Evolutionary conservation across 139 green algal genomes (phyloP).

Genomic region (Tetradesmus obliquus): DNA sequence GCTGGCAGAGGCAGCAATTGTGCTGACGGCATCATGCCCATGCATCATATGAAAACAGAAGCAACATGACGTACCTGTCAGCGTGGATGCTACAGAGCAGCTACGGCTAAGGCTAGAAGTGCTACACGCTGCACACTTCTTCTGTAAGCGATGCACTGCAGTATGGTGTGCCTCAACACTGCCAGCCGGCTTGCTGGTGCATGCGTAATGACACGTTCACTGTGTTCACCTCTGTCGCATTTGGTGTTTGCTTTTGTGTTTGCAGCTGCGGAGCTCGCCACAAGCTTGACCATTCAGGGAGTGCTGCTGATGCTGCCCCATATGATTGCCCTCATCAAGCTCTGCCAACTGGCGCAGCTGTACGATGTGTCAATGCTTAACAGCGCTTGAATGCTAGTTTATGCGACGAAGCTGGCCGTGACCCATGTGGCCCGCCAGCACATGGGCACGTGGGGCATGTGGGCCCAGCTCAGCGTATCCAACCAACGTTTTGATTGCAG

Average conservation of each 20-base stretch:
- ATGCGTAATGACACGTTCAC: too few species aligned
- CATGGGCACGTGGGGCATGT: background rate
- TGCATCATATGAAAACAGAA: too few species aligned
- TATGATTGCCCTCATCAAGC: slow-evolving; percentile 38
- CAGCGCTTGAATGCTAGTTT: background rate
- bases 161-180: too few species aligned
- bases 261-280: slow-evolving; percentile 12
- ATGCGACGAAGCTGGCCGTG: background rate
- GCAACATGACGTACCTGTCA: too few species aligned
- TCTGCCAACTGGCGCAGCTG: background rate
- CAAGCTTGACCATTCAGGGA: slow-evolving; percentile 17
- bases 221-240: too few species aligned
- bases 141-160: too few species aligned
- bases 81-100: too few species aligned
- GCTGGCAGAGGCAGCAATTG: too few species aligned
- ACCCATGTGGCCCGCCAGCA: background rate
- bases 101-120: too few species aligned
- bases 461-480: background rate
- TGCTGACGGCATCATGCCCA: too few species aligned
- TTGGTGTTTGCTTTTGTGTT: background rate
- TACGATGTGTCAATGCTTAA: slow-evolving; percentile 13
- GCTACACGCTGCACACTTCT: too few species aligned
- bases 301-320: slow-evolving; percentile 46
- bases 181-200: too few species aligned
- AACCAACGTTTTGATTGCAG: background rate